Evolutionary conservation across 1,284 basidiomycete species (phyloP).

Genomic region (Leccinum laetum): DNA sequence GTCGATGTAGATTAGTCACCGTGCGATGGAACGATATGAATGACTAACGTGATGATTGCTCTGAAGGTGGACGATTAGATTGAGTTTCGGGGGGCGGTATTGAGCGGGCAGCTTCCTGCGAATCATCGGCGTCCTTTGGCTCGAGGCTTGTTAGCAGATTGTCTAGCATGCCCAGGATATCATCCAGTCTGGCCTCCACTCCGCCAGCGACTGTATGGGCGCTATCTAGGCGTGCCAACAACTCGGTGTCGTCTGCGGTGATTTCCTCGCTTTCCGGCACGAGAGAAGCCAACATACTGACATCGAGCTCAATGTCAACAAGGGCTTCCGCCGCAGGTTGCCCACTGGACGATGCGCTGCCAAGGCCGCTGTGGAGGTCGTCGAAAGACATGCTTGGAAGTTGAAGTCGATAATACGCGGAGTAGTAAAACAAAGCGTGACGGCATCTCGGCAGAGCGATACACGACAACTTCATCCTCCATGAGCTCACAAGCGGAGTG

Average conservation of each 20-base stretch:
- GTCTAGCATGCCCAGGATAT: conserved; percentile 56
- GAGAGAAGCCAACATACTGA: conserved; percentile 37
- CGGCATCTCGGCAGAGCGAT: conserved; percentile 29
- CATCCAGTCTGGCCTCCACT: conserved; percentile 59
- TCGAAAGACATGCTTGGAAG: conserved; percentile 21
- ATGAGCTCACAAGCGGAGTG: conserved; percentile 29
- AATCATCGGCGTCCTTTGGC: conserved; percentile 2
- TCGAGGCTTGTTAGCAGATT: conserved; percentile 49
- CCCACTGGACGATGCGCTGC: background rate
- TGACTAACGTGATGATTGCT: conserved; percentile 18
- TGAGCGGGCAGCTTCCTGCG: background rate
- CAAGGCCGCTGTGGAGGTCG: conserved; percentile 8
- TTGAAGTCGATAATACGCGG: conserved; percentile 20
- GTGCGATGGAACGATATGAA: background rate
- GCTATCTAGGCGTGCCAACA: conserved; percentile 50
- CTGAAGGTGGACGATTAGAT: background rate
- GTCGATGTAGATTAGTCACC: background rate
- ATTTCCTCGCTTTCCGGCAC: conserved; percentile 35
- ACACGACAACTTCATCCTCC: conserved; percentile 1
- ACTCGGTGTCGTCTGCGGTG: conserved; percentile 40
- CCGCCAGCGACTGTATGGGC: conserved; percentile 56
- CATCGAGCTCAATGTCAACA: conserved; percentile 32
- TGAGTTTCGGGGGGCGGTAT: conserved; percentile 4
- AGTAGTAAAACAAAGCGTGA: conserved; percentile 9
- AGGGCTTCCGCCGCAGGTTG: conserved; percentile 2